Evolutionary conservation across 306 rosid species (phyloP), one percentile per base, ranked within the genome.

Genomic region (Nissolia schottii): DNA sequence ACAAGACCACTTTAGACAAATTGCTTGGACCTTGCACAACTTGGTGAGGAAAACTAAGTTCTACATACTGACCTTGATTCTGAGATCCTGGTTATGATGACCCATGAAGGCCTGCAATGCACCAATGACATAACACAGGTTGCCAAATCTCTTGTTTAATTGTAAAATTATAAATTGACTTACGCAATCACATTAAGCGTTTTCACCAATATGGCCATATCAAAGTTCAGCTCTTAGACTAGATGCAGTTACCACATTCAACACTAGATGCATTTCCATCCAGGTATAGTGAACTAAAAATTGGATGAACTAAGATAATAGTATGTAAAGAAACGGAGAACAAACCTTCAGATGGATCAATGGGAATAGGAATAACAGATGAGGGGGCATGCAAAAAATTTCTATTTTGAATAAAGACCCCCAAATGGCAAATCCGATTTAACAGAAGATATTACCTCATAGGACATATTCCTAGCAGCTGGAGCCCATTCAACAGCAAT

Each of bases 401-500:
- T n/a, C 50, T 34, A 24, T 5, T 66, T 31, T 16, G 8, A 51
- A 45, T 66, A 2, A 45, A 58, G 46, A 67, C 15, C 6, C 20
- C 11, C 50, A 45, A 75, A 31, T 22, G 13, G 34, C 12, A 56
- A 59, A 24, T 4, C 34, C 48, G 11, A 77, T 19, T 20, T 25
- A 15, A 13, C 2, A 55, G 48, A 32, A 35, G 57, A 76, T 40
- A 32, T 77, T 70, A 90, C 97, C 91, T 87, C 81, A 71, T 49
- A 94, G 2, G 97, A 91, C 91, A 89, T 76, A 67, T 91, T 94
- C 79, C 97, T 64, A 27, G 59, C 59, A 12, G 86, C 83, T 0
- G 95, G 98, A 0, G 90, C 98, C 98, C 98, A 94, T 81, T 94
- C 98, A 31, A 71, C 80, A 0, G 89, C 82, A 74, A 89, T 87